phyloP scores from a whole-genome alignment of 345 rosid genomes.

The Eucalyptus decipiens region DNA sequence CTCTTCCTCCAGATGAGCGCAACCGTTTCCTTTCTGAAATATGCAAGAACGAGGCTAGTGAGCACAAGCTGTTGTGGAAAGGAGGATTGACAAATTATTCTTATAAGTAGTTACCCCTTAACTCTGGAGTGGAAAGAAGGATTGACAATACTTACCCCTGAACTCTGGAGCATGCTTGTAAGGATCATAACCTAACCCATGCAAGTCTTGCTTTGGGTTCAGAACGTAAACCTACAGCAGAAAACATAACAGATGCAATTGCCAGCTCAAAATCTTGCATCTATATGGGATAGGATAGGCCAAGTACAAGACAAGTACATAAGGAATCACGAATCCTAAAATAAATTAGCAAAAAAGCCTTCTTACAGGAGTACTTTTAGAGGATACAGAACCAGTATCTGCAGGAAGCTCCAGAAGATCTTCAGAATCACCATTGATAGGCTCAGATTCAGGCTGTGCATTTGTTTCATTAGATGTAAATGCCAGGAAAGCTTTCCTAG shows the following conservation, averaged over 20 bases:
- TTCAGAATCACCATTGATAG: constrained; percentile 23
- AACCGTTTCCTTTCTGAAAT: constrained; percentile 65
- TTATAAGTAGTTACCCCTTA: neutral
- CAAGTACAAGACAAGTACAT: neutral
- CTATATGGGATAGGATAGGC: neutral
- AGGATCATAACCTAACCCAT: constrained; percentile 94
- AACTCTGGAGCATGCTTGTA: constrained; percentile 96
- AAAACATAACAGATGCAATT: neutral
- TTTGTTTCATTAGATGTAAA: constrained; percentile 56
- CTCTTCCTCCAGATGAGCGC: constrained; percentile 35
- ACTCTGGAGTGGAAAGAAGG: neutral
- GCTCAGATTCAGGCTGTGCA: constrained; percentile 11
- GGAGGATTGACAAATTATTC: neutral
- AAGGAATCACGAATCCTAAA: neutral
- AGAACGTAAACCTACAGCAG: constrained; percentile 52
- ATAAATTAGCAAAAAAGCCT: neutral
- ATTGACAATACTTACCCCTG: constrained; percentile 39
- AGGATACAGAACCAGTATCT: constrained; percentile 29
- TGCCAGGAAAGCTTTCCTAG: constrained; percentile 91
- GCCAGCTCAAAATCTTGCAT: neutral
- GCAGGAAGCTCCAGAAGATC: constrained; percentile 19
- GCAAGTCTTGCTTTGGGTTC: constrained; percentile 82
- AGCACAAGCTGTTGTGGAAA: neutral
- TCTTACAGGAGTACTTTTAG: constrained; percentile 70
- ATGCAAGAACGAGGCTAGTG: neutral